These are phyloP conservation scores for Strombidium stylifer DNA, from an alignment of 73 alveolate species.

Conservation along the genomic window DNA sequence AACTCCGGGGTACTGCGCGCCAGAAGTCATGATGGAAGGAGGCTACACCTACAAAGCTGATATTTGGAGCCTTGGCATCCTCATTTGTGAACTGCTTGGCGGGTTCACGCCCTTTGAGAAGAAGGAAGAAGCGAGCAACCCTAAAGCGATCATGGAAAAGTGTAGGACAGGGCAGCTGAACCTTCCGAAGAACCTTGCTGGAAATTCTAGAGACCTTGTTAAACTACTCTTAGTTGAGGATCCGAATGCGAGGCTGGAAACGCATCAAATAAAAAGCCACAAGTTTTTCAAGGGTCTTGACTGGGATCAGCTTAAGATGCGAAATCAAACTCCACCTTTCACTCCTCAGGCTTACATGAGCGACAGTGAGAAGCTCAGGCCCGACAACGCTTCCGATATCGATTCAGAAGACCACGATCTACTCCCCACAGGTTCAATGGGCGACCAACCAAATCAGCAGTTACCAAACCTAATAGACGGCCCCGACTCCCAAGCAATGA, in stretches of 20 bases:
- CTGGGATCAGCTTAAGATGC: conserved; percentile 63
- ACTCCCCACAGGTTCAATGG: no score
- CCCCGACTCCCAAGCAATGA: no score
- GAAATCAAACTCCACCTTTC: no score
- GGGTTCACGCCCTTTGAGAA: conserved; percentile 61
- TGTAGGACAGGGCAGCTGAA: not conserved
- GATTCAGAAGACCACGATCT: no score
- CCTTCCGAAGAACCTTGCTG: conserved; percentile 13
- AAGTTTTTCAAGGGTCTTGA: conserved; percentile 60
- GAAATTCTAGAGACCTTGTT: conserved; percentile 43
- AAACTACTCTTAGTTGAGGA: conserved; percentile 39
- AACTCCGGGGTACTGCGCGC: conserved; percentile 74
- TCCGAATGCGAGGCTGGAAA: conserved; percentile 42
- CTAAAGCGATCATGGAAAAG: not conserved
- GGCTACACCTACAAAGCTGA: conserved; percentile 66
- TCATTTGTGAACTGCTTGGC: conserved; percentile 48
- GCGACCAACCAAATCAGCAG: no score
- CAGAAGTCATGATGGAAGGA: conserved; percentile 59
- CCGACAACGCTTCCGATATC: no score
- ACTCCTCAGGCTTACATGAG: no score
- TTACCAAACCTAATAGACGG: no score
- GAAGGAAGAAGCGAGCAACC: conserved; percentile 29
- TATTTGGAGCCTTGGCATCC: conserved; percentile 66
- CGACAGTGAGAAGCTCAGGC: no score
- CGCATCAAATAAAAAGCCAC: conserved; percentile 58